Base-by-base conservation (phyloP, 169 alveolate genomes). In the Eimeria praecox region DNA sequence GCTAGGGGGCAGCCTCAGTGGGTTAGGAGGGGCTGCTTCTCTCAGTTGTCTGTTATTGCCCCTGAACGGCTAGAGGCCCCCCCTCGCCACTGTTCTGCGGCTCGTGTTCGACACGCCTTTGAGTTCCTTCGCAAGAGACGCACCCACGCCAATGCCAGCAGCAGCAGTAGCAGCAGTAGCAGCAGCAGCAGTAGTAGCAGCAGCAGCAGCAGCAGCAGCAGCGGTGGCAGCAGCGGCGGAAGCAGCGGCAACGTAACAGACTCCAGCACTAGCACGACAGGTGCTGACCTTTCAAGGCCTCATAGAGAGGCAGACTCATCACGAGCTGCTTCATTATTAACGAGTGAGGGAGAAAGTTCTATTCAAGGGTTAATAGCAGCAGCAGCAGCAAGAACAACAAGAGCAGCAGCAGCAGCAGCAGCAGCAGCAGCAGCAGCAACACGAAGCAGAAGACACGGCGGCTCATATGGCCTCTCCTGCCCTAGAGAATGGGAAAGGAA, bases 1-100 rank as follows among this genome's bases (percentile, higher is more conserved):
- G 80, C 22, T 30, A 82, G 42, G 59, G 94, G 94, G 35, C 94
- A 87, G 27, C 94, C 94, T 42, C 83, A 64, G 42, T 87, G 94
- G 94, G 46, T 66, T 8, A 10, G 56, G n/a, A 38, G 83, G 18
- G 94, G 94, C 49, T 27, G 30, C 42, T 87, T 87, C 52, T 87
- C 94, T 10, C 78, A 66, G 22, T 66, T 69, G 40, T 42, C 94
- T 3, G 52, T 87, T 35, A 22, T 69, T 27, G 83, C 94, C 66
- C 94, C 94, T 27, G 77, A 66, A 64, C n/a, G 94, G 64, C 30
- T 87, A n/a, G 77, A 59, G 44, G 82, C 78, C 10, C 94, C 94
- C 24, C 94, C 94, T 12, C 85, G 62, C n/a, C 94, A 87, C 64
- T 87, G 94, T 66, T 42, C 56, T 44, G 94, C 77, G 0, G 94